phyloP scores from a whole-genome alignment of 176 grass and related monocot species.

The Bothriochloa decipiens region DNA sequence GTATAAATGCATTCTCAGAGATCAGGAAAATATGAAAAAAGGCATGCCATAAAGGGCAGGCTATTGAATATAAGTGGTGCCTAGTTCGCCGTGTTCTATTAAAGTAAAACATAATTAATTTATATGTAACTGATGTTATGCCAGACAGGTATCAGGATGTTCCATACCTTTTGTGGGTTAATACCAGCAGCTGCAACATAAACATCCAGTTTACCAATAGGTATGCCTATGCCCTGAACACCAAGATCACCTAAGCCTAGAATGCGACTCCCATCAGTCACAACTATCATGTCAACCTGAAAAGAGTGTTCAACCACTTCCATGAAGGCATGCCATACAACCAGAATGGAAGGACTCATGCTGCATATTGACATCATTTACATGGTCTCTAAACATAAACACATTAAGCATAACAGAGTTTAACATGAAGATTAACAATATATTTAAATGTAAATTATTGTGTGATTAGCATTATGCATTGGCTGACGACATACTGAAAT shows the following conservation, averaged over 20 bases:
- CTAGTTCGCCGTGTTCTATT: not conserved
- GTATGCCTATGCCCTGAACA: constrained; percentile 99
- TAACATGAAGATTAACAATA: constrained; percentile 12
- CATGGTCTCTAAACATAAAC: not conserved
- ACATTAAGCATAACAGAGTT: not conserved
- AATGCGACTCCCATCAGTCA: constrained; percentile 96
- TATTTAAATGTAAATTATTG: not conserved
- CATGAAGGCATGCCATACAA: constrained; percentile 27
- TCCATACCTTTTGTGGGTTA: constrained; percentile 85
- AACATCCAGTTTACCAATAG: constrained; percentile 98
- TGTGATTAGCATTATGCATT: constrained; percentile 8
- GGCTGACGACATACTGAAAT: not conserved
- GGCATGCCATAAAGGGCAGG: not conserved
- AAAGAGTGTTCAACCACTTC: constrained; percentile 20
- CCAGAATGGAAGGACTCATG: not conserved
- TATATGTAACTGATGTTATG: not conserved
- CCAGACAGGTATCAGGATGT: not conserved
- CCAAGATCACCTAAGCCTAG: constrained; percentile 98
- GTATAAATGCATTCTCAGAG: not conserved
- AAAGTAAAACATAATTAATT: not conserved
- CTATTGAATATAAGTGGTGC: not conserved
- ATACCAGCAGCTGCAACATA: constrained; percentile 98
- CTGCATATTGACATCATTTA: not conserved
- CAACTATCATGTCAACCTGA: constrained; percentile 95
- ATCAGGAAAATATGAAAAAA: constrained; percentile 3